Conservation (phyloP, 495 filamentous ascomycete species). For the Penicillium nucicola region DNA sequence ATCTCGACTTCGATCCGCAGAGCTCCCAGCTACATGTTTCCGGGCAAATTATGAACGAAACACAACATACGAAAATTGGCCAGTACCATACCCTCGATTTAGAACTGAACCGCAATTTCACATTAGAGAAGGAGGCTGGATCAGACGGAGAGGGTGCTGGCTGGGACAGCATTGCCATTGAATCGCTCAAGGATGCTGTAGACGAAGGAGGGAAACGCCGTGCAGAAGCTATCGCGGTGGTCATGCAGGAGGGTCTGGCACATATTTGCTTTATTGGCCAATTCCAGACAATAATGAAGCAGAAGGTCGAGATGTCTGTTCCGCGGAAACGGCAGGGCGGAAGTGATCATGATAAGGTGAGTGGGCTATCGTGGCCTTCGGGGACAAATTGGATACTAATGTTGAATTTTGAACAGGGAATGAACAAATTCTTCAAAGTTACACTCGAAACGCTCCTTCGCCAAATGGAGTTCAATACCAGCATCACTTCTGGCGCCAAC, state of each 20-base stretch:
- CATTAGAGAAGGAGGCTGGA: constrained; percentile 61
- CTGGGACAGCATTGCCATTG: constrained; percentile 88
- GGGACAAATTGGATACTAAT: background rate
- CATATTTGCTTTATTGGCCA: constrained; percentile 94
- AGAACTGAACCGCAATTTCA: constrained; percentile 84
- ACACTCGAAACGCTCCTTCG: constrained; percentile 72
- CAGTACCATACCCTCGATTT: constrained; percentile 89
- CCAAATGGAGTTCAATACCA: constrained; percentile 69
- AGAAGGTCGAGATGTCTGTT: constrained; percentile 78
- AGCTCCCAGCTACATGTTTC: constrained; percentile 80
- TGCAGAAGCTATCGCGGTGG: constrained; percentile 79
- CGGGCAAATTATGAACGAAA: constrained; percentile 79
- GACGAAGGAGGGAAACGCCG: constrained; percentile 64
- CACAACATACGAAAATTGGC: constrained; percentile 76
- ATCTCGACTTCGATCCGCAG: constrained; percentile 85
- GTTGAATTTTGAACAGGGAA: constrained; percentile 41
- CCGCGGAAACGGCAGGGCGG: constrained; percentile 69
- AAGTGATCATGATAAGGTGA: constrained; percentile 63
- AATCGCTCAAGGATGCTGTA: constrained; percentile 73
- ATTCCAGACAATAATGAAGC: constrained; percentile 81
- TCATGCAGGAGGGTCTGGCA: constrained; percentile 92
- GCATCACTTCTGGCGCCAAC: constrained; percentile 34
- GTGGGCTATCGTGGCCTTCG: constrained; percentile 1
- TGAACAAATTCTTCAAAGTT: constrained; percentile 78
- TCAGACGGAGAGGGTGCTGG: constrained; percentile 53